Percentiles rank a stretch among this genome's conserved stretches.
These are phyloP conservation scores for Clarireedia homoeocarpa DNA, from an alignment of 2,329 filamentous ascomycete species.

Conservation along the genomic window DNA sequence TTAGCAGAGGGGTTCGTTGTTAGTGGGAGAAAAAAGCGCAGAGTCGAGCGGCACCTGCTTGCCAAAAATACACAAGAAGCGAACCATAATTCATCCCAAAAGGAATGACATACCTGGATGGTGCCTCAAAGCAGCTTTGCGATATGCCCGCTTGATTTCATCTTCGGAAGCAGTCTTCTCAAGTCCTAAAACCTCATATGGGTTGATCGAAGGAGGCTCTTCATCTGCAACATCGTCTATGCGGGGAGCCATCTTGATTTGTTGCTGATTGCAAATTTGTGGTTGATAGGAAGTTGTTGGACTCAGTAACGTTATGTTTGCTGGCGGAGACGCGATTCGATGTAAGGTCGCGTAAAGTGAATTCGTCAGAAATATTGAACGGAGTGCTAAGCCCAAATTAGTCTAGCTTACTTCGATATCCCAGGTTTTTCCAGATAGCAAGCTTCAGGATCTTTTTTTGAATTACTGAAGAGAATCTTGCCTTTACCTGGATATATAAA, in stretches of 20 bases:
- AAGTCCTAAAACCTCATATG: constrained; percentile 73
- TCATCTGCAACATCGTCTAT: constrained; percentile 23
- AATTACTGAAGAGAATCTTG: too few relatives aligned
- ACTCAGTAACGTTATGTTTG: neutral
- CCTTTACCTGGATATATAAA: too few relatives aligned
- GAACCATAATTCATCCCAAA: neutral
- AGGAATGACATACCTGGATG: constrained; percentile 60
- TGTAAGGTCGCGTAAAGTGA: constrained; percentile 5
- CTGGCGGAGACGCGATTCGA: constrained; percentile 3
- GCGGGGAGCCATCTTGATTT: constrained; percentile 9
- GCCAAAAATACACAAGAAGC: neutral
- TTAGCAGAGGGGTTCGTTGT: constrained; percentile 4
- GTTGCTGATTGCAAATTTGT: neutral
- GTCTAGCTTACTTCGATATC: too few relatives aligned
- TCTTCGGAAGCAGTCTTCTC: constrained; percentile 63
- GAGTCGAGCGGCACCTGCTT: neutral
- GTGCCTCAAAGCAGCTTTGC: constrained; percentile 78
- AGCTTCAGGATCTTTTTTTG: too few relatives aligned
- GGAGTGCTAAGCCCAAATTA: neutral
- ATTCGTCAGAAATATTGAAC: neutral
- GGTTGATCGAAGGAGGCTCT: constrained; percentile 43
- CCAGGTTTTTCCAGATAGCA: too few relatives aligned
- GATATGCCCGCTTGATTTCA: constrained; percentile 84
- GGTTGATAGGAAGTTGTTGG: neutral
- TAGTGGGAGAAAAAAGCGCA: neutral